Evolutionary conservation across 176 grass and related monocot species (phyloP).

Genomic region (Musa itinerans): DNA sequence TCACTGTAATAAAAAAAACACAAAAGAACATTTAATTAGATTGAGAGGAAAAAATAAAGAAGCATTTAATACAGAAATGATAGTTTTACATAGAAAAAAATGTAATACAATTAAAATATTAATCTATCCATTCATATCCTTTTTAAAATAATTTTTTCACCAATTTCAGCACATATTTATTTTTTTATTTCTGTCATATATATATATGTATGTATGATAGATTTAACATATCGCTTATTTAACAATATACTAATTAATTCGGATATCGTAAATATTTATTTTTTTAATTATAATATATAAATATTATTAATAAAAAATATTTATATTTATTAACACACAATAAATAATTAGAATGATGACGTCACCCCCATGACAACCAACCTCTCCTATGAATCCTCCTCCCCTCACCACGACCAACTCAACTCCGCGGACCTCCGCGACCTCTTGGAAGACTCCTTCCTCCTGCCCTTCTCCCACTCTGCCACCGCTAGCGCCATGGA

Average conservation of each 20-base stretch:
- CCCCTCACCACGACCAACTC: not conserved
- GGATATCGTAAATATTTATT: not conserved
- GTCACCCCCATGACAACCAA: not conserved
- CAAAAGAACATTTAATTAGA: not conserved
- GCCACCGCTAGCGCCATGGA: conserved; percentile 40
- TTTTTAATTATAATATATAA: not conserved
- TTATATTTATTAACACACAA: not conserved
- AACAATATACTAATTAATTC: not conserved
- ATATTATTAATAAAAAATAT: not conserved
- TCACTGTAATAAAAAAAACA: not conserved
- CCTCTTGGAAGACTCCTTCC: not conserved
- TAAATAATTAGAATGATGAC: not conserved
- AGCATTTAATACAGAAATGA: not conserved
- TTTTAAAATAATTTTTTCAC: not conserved
- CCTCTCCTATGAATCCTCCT: conserved; percentile 17
- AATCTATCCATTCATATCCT: not conserved
- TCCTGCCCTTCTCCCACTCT: not conserved
- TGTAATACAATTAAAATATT: not conserved
- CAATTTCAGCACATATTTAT: not conserved
- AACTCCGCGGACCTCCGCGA: not conserved
- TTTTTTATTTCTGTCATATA: not conserved
- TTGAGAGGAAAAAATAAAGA: no score
- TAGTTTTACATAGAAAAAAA: not conserved
- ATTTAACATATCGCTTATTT: not conserved
- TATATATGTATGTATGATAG: not conserved